phyloP scores from a whole-genome alignment of 1,139 yeast species.

The Diutina rugosa region DNA sequence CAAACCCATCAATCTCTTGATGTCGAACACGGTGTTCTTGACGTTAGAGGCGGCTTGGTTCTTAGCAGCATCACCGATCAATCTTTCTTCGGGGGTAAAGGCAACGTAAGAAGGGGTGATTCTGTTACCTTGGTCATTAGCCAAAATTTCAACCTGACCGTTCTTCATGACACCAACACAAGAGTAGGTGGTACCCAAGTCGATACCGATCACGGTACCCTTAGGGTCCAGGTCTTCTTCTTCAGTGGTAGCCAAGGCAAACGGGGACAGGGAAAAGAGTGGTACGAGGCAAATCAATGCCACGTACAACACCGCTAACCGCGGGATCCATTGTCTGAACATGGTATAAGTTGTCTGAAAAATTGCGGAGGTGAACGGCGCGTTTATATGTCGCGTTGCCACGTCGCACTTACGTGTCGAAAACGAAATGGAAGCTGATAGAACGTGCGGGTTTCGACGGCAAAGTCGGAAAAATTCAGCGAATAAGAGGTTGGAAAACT shows the following conservation, averaged over 20 bases:
- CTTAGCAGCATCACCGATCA: conserved; percentile 8
- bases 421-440: conserved; percentile 1
- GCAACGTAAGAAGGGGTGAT: conserved; percentile 40
- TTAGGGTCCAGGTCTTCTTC: conserved; percentile 2
- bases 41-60: conserved; percentile 32
- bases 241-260: background rate
- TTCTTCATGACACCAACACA: conserved; percentile 46
- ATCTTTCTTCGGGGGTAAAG: conserved; percentile 58
- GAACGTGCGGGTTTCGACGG: background rate
- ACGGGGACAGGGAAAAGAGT: background rate
- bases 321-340: conserved; percentile 2
- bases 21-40: conserved; percentile 52
- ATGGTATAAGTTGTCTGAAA: background rate
- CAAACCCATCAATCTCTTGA: conserved; percentile 59
- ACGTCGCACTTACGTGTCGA: conserved; percentile 2
- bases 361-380: background rate
- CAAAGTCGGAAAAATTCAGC: background rate
- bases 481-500: background rate
- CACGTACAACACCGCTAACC: conserved; percentile 1
- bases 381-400: conserved; percentile 1
- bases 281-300: conserved; percentile 1
- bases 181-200: conserved; percentile 76
- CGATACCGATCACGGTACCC: conserved; percentile 51
- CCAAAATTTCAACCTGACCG: conserved; percentile 53
- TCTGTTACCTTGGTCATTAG: conserved; percentile 3